phyloP scores from a whole-genome alignment of 2,329 filamentous ascomycete genomes.

The Blumeria hordei region DNA sequence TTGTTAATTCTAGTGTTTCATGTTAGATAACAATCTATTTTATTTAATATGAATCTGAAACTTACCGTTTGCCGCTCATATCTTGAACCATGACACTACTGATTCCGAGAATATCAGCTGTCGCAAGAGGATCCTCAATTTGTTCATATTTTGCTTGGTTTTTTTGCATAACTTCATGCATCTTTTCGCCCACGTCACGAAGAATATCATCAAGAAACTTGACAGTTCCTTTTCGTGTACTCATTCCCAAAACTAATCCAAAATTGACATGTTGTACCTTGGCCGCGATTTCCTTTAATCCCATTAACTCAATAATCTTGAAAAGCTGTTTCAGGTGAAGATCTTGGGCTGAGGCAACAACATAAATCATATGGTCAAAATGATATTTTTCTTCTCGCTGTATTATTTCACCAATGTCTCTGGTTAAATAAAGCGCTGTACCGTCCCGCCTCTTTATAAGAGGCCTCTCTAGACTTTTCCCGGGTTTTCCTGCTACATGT shows the following conservation, averaged over 20 bases:
- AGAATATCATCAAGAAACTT: conserved; percentile 52
- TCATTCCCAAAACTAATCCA: conserved; percentile 47
- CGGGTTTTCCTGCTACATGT: conserved; percentile 38
- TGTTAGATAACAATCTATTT: neutral
- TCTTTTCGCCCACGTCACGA: conserved; percentile 65
- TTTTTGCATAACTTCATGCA: conserved; percentile 92
- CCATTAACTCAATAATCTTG: conserved; percentile 53
- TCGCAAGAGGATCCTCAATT: conserved; percentile 57
- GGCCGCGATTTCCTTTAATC: conserved; percentile 38
- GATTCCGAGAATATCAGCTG: conserved; percentile 76
- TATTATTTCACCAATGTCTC: conserved; percentile 53
- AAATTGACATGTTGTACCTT: conserved; percentile 58
- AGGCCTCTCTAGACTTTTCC: conserved; percentile 45
- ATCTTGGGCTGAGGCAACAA: conserved; percentile 48
- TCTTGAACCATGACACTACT: conserved; percentile 95
- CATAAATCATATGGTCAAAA: conserved; percentile 63
- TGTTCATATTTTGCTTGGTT: conserved; percentile 81
- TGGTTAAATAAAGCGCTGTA: conserved; percentile 53
- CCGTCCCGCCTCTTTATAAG: conserved; percentile 52
- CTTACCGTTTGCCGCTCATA: conserved; percentile 77
- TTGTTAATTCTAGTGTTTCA: conserved; percentile 28
- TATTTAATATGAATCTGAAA: neutral
- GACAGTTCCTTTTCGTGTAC: conserved; percentile 46
- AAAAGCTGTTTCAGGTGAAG: conserved; percentile 51
- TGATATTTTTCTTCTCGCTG: conserved; percentile 36